Base-by-base conservation (phyloP, 2,329 filamentous ascomycete species). In the Curvularia verruculosa region DNA sequence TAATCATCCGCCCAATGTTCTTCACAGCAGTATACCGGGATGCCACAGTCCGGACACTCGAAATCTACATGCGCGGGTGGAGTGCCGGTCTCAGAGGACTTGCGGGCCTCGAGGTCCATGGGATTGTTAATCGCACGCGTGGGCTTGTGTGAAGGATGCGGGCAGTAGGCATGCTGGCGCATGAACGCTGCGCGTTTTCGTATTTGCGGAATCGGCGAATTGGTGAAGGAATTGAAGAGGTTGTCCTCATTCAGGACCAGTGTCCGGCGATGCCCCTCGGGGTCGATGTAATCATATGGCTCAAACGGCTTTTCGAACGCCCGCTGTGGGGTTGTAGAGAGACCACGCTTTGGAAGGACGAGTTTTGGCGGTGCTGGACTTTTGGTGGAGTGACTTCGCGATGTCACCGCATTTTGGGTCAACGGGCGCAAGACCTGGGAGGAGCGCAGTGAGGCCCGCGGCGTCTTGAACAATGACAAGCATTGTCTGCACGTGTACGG, bases 1-100 rank as follows among this genome's bases (percentile, higher is more conserved):
- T 96, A 99, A 76, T 98, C 92, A 67, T 96, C 92, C 74, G 90
- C 92, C 90, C 94, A 98, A 75, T 99, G 95, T 66, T 92, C 89
- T 77, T 97, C 90, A 67, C 87, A 94, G 80, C 95, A 99, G 74
- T 95, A 96, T 6, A 96, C 88, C 0, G 96, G 93, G 40, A 98
- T 85, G 13, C 95, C 95, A 69, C 95, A 99, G 76, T 99, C 94
- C 0, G 95, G 93, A 70, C 95, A 99, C 77, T 98, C 95, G 72
- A 96, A 97, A 66, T 90, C 83, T 50, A 97, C 92, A 77, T 96
- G 92, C 15, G 88, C 87, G 0, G 94, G 89, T 9, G 91, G 84
- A 59, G 87, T 77, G 37, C 78, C 70, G 23, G 84, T 86, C 10
- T 81, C 84, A 18, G 78, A 72, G 18, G 79, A 77, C 70, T 88